Conservation (phyloP, 208 protist genomes). For the Herpetomonas samuelpessoai region DNA sequence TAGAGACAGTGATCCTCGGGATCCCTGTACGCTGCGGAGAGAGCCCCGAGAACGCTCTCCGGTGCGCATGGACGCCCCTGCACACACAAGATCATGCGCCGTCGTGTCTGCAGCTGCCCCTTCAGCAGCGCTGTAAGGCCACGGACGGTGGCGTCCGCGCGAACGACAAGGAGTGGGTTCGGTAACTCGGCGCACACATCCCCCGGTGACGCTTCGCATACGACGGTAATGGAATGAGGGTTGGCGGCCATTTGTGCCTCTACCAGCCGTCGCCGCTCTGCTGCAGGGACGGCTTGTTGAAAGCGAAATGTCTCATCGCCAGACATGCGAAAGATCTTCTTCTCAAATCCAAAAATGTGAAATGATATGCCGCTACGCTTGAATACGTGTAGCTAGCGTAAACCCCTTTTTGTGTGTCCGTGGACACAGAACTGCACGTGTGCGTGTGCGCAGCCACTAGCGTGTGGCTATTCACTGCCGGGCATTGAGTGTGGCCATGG, state of each 20-base stretch:
- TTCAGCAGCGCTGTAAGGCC: constrained; percentile 1
- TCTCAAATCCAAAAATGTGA: no score
- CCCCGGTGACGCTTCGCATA: constrained; percentile 8
- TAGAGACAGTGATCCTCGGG: constrained; percentile 10
- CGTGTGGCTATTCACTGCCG: no score
- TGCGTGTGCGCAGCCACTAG: no score
- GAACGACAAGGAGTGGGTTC: constrained; percentile 6
- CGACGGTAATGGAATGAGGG: constrained; percentile 8
- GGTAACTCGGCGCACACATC: constrained; percentile 6
- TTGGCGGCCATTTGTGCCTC: neutral
- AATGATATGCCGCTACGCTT: no score
- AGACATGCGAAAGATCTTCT: no score
- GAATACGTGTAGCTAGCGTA: no score
- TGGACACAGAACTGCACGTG: no score
- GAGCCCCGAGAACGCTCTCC: constrained; percentile 8
- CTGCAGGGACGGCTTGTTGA: neutral
- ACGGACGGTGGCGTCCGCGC: constrained; percentile 1
- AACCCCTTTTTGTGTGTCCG: no score
- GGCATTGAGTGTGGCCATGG: no score
- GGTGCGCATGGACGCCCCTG: neutral
- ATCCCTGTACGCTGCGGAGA: constrained; percentile 11
- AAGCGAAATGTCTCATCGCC: neutral
- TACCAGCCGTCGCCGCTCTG: constrained; percentile 1
- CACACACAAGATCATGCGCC: constrained; percentile 7
- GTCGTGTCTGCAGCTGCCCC: neutral